Conservation (phyloP, 805 yeast species). For the Monosporozyma siamensis region DNA sequence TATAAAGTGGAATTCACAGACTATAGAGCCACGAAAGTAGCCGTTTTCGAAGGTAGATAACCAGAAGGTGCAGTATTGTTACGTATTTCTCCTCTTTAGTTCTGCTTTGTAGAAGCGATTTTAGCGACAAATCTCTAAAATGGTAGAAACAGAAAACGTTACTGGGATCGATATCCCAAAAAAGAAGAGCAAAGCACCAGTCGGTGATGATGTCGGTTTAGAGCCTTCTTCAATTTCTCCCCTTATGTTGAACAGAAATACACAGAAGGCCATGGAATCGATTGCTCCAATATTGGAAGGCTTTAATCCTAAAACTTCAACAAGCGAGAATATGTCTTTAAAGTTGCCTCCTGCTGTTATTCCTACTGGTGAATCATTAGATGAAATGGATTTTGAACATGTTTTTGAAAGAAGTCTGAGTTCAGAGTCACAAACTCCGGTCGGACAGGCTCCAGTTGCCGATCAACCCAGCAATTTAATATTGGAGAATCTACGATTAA, state of each 20-base stretch:
- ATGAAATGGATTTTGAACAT: slow-evolving; percentile 21
- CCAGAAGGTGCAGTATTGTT: too few relatives aligned
- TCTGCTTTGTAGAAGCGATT: too few relatives aligned
- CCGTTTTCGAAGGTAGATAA: too few relatives aligned
- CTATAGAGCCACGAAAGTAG: too few relatives aligned
- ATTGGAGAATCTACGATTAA: background rate
- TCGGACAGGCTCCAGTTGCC: background rate
- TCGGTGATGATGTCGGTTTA: background rate
- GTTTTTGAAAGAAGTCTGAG: slow-evolving; percentile 22
- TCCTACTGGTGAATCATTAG: slow-evolving; percentile 16
- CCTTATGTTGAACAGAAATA: slow-evolving; percentile 23
- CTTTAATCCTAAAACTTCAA: slow-evolving; percentile 62
- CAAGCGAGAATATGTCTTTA: slow-evolving; percentile 36
- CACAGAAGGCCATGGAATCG: slow-evolving; percentile 60
- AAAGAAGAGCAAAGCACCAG: background rate
- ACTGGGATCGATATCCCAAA: slow-evolving; percentile 3
- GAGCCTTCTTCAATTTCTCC: slow-evolving; percentile 22
- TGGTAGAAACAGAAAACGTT: background rate
- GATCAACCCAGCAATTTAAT: background rate
- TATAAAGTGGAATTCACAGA: too few relatives aligned
- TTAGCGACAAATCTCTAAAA: background rate
- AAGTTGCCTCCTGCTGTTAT: slow-evolving; percentile 28
- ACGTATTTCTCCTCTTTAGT: too few relatives aligned
- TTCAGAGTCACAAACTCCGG: slow-evolving; percentile 9
- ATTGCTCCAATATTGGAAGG: slow-evolving; percentile 71